phyloP scores from a whole-genome alignment of 2,329 filamentous ascomycete genomes.

The Colletotrichum falcatum region DNA sequence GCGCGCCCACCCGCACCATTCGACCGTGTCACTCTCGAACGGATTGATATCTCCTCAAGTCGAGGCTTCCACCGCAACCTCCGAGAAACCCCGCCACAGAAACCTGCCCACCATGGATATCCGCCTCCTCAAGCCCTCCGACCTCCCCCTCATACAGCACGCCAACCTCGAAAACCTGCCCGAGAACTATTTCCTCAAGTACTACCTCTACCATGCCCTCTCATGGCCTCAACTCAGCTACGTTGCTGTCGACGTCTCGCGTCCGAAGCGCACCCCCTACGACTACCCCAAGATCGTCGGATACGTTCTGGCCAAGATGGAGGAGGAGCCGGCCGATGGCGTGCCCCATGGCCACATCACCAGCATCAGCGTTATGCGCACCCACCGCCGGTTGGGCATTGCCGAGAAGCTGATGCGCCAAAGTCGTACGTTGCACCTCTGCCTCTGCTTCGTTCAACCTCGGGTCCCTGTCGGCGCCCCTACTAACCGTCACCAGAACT shows the following conservation, averaged over 20 bases:
- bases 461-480: background rate
- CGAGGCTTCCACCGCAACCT: background rate
- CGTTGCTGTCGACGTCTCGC: constrained; percentile 91
- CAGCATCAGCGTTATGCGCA: constrained; percentile 94
- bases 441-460: constrained; percentile 11
- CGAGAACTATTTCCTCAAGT: constrained; percentile 99
- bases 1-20: constrained; percentile 16
- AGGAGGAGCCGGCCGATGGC: constrained; percentile 94
- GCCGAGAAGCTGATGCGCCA: constrained; percentile 98
- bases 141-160: constrained; percentile 94
- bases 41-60: background rate
- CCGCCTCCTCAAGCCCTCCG: constrained; percentile 82
- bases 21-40: constrained; percentile 11
- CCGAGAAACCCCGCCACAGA: background rate
- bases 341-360: constrained; percentile 97
- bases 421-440: constrained; percentile 74
- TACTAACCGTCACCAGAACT: constrained; percentile 63
- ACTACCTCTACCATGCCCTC: constrained; percentile 98
- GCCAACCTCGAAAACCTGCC: constrained; percentile 99
- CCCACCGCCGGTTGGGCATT: constrained; percentile 89
- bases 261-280: constrained; percentile 80
- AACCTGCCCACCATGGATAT: constrained; percentile 79
- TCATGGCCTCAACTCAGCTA: constrained; percentile 98
- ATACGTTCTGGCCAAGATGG: constrained; percentile 99
- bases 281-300: constrained; percentile 98